Conservation (phyloP, 192 early-diverging fungal species). For the Rhizophagus sp. region DNA sequence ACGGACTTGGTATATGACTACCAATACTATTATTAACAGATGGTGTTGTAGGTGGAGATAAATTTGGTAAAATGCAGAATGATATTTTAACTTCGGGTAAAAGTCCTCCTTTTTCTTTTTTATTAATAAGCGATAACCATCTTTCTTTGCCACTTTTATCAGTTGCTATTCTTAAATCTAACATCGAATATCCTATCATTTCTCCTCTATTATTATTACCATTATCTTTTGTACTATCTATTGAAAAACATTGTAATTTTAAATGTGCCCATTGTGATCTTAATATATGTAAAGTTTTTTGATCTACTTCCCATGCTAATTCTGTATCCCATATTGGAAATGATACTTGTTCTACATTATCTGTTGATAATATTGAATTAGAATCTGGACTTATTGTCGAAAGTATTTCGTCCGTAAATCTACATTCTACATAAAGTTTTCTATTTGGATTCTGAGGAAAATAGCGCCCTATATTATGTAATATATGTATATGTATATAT, state of each 20-base stretch:
- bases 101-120: constrained; percentile 32
- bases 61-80: constrained; percentile 34
- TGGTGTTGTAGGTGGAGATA: constrained; percentile 19
- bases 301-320: constrained; percentile 50
- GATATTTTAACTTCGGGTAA: constrained; percentile 44
- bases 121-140: constrained; percentile 38
- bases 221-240: constrained; percentile 30
- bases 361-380: constrained; percentile 42
- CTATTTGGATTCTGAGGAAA: constrained; percentile 42
- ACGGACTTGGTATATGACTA: not conserved
- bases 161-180: constrained; percentile 39
- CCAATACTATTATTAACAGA: not conserved
- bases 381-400: constrained; percentile 45
- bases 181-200: constrained; percentile 42
- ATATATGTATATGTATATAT: not conserved
- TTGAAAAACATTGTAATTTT: constrained; percentile 46
- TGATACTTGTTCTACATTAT: constrained; percentile 43
- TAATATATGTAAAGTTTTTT: constrained; percentile 42
- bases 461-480: constrained; percentile 38
- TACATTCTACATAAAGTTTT: constrained; percentile 44
- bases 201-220: constrained; percentile 31
- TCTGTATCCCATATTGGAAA: constrained; percentile 51
- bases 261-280: constrained; percentile 42
- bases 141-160: constrained; percentile 35
- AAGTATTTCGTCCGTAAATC: constrained; percentile 49